phyloP scores from a whole-genome alignment of 257 asterid genomes.

The Striga asiatica region DNA sequence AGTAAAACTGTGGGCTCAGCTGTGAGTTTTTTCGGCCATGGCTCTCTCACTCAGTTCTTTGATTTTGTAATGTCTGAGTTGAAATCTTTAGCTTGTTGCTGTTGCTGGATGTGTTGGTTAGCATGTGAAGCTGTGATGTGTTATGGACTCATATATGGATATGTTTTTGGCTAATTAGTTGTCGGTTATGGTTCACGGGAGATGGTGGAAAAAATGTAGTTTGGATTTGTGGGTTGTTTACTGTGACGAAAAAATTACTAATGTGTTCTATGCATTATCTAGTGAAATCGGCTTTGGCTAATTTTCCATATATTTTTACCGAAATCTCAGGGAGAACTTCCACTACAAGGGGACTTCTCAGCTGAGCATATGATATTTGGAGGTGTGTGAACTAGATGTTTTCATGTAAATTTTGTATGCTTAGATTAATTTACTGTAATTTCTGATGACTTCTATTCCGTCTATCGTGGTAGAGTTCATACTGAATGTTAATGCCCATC shows the following conservation, averaged over 20 bases:
- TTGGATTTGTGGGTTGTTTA: not conserved
- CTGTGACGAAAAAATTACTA: too few relatives aligned
- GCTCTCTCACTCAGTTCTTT: not conserved
- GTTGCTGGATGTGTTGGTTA: not conserved
- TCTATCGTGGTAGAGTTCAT: conserved; percentile 8
- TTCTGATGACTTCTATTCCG: too few relatives aligned
- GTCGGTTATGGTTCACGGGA: not conserved
- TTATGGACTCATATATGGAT: too few relatives aligned
- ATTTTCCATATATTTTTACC: not conserved
- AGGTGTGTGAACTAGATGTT: conserved; percentile 33
- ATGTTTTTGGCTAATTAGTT: too few relatives aligned
- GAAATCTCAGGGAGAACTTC: conserved; percentile 72
- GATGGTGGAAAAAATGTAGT: too few relatives aligned
- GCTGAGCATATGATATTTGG: conserved; percentile 99
- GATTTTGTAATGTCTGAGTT: not conserved
- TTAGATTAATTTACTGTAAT: too few relatives aligned
- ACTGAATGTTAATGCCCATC: not conserved
- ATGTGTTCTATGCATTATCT: too few relatives aligned
- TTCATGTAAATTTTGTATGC: not conserved
- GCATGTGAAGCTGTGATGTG: too few relatives aligned
- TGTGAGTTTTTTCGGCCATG: conserved; percentile 50
- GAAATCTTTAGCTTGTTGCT: too few relatives aligned
- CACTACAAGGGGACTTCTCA: conserved; percentile 98
- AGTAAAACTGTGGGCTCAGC: conserved; percentile 74
- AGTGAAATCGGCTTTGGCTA: not conserved